Base-by-base conservation (phyloP, 2,329 filamentous ascomycete species). In the Diaporthe caulivora region DNA sequence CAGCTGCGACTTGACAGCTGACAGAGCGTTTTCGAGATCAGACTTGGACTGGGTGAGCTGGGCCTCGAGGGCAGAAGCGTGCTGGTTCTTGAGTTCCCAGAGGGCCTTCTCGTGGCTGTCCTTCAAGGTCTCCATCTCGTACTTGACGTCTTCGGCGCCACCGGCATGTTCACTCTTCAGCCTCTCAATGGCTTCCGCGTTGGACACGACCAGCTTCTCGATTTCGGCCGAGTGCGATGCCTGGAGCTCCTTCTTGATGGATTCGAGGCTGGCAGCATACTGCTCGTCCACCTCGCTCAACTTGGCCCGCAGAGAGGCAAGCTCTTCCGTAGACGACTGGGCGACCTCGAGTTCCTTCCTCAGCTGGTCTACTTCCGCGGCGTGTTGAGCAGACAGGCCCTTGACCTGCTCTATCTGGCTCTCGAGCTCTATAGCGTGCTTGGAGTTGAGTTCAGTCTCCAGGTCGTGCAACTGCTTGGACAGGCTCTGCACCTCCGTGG, bases 191-290 rank as follows among this genome's bases (percentile, higher is more conserved):
- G 82, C 81, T 72, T 87, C 83, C 6, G 82, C 80, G 75, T 87
- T 84, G 70, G 83, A 79, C 29, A 80, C 80, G 49, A 85, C 80
- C 24, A 88, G 80, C 76, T 86, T 86, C 76, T 87, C 84, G 31
- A 90, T 81, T 74, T 88, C 85, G 29, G 82, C 82, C 54, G 85
- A 83, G 70, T 88, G 84, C 29, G 81, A 78, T 37, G 81, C 80
- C 53, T 86, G 82, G 34, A 79, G 80, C 64, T 84, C 81, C 44
- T 85, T 83, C 81, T 86, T 87, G 49, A 82, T 76, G 15, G 80
- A 78, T 53, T 84, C 82, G 7, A 88, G 78, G 24, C 80, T 80
- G 26, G 79, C 76, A 6, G 79, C 78, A 68, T 85, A 80, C 26
- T 80, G 78, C 53, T 79, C 79, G 64, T 83, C 81, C 2, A 81